Evolutionary conservation across 2,329 filamentous ascomycete species (phyloP).

Genomic region (Plectosphaerella cucumerina): DNA sequence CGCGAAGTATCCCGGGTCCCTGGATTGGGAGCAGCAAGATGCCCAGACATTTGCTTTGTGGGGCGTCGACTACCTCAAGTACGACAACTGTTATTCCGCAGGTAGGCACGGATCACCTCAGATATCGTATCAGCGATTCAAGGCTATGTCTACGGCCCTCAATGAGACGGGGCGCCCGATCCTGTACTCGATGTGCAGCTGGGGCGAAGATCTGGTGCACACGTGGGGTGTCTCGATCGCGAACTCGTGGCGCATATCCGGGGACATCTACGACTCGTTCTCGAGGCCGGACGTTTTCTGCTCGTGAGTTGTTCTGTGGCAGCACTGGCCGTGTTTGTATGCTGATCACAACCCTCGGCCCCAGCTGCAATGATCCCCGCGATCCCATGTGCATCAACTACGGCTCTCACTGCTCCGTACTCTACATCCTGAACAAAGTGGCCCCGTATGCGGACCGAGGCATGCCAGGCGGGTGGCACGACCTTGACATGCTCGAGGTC

Average conservation of each 20-base stretch:
- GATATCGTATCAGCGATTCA: neutral
- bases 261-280: slow-evolving; percentile 25
- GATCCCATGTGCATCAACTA: neutral
- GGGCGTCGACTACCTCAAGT: slow-evolving; percentile 50
- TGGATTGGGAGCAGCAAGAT: slow-evolving; percentile 48
- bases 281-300: slow-evolving; percentile 11
- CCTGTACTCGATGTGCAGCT: slow-evolving; percentile 25
- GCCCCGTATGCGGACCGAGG: neutral
- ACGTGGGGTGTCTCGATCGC: slow-evolving; percentile 6
- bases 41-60: slow-evolving; percentile 47
- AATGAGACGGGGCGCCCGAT: slow-evolving; percentile 22
- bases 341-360: neutral
- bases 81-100: slow-evolving; percentile 36
- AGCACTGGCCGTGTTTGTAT: neutral
- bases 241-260: slow-evolving; percentile 26
- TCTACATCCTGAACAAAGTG: slow-evolving; percentile 36
- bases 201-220: slow-evolving; percentile 17
- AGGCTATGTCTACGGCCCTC: slow-evolving; percentile 24
- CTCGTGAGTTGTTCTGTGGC: slow-evolving; percentile 22
- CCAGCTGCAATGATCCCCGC: slow-evolving; percentile 4
- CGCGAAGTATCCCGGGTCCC: slow-evolving; percentile 28
- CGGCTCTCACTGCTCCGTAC: slow-evolving; percentile 12
- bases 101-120: neutral
- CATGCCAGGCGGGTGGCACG: slow-evolving; percentile 23
- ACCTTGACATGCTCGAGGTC: slow-evolving; percentile 38